Evolutionary conservation across 768 basidiomycete species (phyloP), one percentile per base, ranked within the genome.

Genomic region (Auriculariales sp.): DNA sequence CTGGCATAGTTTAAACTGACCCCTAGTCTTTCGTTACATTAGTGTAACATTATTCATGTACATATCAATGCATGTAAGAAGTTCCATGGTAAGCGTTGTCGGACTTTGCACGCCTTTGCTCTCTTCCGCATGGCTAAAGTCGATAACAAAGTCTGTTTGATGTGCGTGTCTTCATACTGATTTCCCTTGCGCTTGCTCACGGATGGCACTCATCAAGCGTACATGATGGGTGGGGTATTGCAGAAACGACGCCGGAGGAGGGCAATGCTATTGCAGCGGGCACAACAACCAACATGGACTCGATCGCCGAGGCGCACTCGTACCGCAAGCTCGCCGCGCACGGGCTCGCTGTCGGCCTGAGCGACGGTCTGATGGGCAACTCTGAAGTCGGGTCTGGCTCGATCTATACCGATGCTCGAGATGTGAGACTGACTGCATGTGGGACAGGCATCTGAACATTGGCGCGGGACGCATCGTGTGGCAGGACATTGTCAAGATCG

Each of bases 401-500:
- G 4, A 49, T 39, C 33, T 29, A 49, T 30, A n/a, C 35, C 7
- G 6, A 7, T 36, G n/a, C 35, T 10, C 39, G 12, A 11, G 6
- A 5, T 19, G 6, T 24, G 17, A 19, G 12, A 17, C n/a, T 29
- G 30, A 47, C 0, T 9, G 17, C 39, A 25, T 33, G 14, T 36
- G 3, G n/a, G 52, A n/a, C 53, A 94, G 91, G 3, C 92, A 95
- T 61, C 68, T 95, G 53, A 97, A 97, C 66, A 89, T 93, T 56
- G 92, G 92, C 29, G 93, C 93, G 48, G 93, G 92, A 1, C 81
- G 92, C 19, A 75, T 95, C 46, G 91, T 95, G 27, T 95, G 93
- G 93, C 93, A 97, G 64, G 93, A 97, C 59, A 97, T 97, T 56
- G 93, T 95, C 58, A 78, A 82, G 54, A 95, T 95, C 59, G 92